phyloP scores from a whole-genome alignment of 1,284 basidiomycete species.

The Sanghuangporus sanghuang region DNA sequence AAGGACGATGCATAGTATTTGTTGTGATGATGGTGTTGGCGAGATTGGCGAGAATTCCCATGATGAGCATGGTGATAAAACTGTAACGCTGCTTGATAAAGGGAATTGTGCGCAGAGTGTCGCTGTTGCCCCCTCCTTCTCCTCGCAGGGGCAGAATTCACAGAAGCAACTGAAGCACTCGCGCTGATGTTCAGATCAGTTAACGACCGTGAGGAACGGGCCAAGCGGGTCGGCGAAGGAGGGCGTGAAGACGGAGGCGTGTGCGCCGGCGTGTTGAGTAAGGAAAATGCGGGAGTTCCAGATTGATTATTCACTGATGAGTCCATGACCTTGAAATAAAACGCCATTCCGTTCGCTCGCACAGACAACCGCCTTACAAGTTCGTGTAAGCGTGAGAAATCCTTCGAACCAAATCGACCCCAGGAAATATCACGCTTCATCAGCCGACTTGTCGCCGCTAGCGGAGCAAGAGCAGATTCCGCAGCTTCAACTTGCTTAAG shows the following conservation, averaged over 20 bases:
- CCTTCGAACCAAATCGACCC: constrained; percentile 55
- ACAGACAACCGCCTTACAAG: constrained; percentile 45
- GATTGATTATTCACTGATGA: constrained; percentile 30
- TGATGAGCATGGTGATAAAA: neutral
- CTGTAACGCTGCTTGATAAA: neutral
- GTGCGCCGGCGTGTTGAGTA: constrained; percentile 22
- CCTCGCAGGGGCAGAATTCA: neutral
- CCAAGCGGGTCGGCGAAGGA: constrained; percentile 20
- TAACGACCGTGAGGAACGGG: neutral
- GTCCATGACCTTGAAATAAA: constrained; percentile 62
- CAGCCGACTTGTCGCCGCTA: constrained; percentile 51
- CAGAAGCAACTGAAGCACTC: neutral
- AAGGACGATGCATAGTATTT: neutral
- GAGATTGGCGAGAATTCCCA: neutral
- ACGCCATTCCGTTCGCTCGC: constrained; percentile 58
- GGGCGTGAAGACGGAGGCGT: constrained; percentile 17
- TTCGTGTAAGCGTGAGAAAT: constrained; percentile 52
- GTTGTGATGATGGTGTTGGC: neutral
- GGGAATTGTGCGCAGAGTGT: neutral
- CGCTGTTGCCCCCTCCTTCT: neutral
- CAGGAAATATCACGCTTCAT: constrained; percentile 62
- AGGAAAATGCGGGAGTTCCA: constrained; percentile 24
- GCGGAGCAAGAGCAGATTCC: constrained; percentile 50
- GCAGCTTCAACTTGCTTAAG: constrained; percentile 40
- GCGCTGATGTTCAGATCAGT: neutral